Conservation (phyloP, 768 basidiomycete genomes). For the Tricholomella constricta region DNA sequence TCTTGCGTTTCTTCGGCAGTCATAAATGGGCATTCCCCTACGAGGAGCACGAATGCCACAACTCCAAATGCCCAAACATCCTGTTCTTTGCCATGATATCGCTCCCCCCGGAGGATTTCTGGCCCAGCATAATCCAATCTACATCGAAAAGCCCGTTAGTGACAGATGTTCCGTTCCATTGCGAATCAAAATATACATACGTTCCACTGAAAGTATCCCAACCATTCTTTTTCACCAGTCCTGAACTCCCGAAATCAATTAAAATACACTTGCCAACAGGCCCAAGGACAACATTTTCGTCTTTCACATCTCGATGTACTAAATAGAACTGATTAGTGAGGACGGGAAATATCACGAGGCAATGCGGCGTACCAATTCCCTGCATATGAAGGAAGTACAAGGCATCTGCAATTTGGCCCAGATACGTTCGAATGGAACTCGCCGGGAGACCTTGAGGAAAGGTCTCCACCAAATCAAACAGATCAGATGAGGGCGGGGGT, state of each 20-base stretch:
- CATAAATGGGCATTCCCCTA: constrained; percentile 91
- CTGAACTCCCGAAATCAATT: constrained; percentile 97
- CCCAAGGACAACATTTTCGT: constrained; percentile 91
- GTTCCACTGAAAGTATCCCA: constrained; percentile 95
- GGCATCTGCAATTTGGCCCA: constrained; percentile 94
- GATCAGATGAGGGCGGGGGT: constrained; percentile 68
- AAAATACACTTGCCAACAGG: constrained; percentile 82
- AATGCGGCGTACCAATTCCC: constrained; percentile 72
- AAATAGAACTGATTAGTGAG: constrained; percentile 14
- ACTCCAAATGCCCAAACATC: constrained; percentile 99
- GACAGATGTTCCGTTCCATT: constrained; percentile 5
- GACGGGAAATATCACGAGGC: background rate
- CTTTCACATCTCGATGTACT: constrained; percentile 98
- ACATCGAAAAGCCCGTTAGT: constrained; percentile 12
- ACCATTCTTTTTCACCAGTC: constrained; percentile 76
- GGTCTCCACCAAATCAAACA: constrained; percentile 93
- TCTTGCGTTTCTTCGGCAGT: constrained; percentile 90
- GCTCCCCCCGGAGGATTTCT: constrained; percentile 92
- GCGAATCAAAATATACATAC: constrained; percentile 48
- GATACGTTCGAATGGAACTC: constrained; percentile 72
- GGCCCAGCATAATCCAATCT: constrained; percentile 95
- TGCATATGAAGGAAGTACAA: constrained; percentile 85
- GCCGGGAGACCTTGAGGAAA: constrained; percentile 86
- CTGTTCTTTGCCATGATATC: constrained; percentile 95
- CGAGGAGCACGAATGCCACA: constrained; percentile 91